A percentile compares a stretch with the other conserved stretches of the same genome.
These are phyloP conservation scores for Apocynum venetum DNA, from an alignment of 257 asterid species.

Conservation along the genomic window DNA sequence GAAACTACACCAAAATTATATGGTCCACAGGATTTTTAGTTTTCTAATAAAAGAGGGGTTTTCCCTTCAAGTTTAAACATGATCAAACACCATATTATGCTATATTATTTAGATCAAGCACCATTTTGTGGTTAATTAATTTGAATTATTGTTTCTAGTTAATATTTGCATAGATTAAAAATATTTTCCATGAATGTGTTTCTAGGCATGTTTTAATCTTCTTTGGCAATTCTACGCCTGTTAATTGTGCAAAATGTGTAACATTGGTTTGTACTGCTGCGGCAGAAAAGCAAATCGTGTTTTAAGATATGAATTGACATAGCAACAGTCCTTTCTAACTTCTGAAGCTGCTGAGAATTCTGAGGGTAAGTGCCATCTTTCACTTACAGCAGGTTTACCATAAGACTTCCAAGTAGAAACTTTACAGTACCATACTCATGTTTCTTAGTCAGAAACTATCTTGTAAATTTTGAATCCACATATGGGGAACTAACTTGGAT, in stretches of 20 bases:
- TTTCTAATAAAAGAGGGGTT: neutral
- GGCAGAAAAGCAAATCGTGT: neutral
- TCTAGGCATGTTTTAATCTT: too few relatives aligned
- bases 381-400: neutral
- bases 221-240: neutral
- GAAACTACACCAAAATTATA: neutral
- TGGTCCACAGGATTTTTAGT: neutral
- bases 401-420: neutral
- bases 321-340: neutral
- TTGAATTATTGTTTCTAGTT: neutral
- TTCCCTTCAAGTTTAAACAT: neutral
- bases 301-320: neutral
- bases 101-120: too few relatives aligned
- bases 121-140: neutral
- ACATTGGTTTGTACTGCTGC: neutral
- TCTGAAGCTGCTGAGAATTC: neutral
- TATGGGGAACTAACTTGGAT: neutral
- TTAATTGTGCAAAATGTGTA: neutral
- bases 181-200: neutral
- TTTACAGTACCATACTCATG: neutral
- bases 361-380: neutral
- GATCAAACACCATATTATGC: neutral
- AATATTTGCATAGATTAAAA: too few relatives aligned
- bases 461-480: neutral
- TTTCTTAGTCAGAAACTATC: neutral